Evolutionary conservation across 306 rosid species (phyloP).

Genomic region (Quercus wislizeni): DNA sequence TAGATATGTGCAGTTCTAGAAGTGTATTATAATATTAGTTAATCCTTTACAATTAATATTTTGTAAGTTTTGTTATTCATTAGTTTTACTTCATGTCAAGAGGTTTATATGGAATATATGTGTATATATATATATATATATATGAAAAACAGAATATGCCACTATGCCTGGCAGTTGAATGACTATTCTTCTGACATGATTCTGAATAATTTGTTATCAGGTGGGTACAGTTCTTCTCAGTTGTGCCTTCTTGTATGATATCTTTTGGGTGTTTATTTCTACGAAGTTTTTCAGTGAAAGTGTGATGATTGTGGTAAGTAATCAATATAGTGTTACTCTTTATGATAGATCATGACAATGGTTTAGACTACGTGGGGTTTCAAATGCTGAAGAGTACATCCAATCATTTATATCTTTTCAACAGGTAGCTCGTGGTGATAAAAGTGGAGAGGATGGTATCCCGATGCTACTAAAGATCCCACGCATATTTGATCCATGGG

Average conservation of each 20-base stretch:
- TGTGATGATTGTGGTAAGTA: conserved; percentile 98
- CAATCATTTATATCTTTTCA: not conserved
- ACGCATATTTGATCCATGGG: conserved; percentile 92
- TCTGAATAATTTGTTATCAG: conserved; percentile 41
- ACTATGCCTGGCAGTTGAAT: not conserved
- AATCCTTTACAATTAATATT: not conserved
- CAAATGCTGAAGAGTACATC: not conserved
- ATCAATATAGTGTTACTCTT: conserved; percentile 1
- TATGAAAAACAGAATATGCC: not conserved
- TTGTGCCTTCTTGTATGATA: conserved; percentile 86
- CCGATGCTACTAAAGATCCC: conserved; percentile 97
- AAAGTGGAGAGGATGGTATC: conserved; percentile 92
- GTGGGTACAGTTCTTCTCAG: conserved; percentile 91
- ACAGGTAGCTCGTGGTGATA: conserved; percentile 93
- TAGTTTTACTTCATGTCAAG: not conserved
- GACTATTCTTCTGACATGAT: conserved; percentile 19
- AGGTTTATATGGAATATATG: not conserved
- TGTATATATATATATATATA: not conserved
- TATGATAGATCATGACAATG: conserved; percentile 13
- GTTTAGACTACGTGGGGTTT: conserved; percentile 6
- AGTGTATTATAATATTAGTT: not conserved
- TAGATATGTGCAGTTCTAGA: not conserved
- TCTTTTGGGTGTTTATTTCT: conserved; percentile 95
- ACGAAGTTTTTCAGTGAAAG: conserved; percentile 81
- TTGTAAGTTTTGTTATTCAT: not conserved